Conservation (phyloP, 306 rosid genomes). For the Hippophae tibetana region DNA sequence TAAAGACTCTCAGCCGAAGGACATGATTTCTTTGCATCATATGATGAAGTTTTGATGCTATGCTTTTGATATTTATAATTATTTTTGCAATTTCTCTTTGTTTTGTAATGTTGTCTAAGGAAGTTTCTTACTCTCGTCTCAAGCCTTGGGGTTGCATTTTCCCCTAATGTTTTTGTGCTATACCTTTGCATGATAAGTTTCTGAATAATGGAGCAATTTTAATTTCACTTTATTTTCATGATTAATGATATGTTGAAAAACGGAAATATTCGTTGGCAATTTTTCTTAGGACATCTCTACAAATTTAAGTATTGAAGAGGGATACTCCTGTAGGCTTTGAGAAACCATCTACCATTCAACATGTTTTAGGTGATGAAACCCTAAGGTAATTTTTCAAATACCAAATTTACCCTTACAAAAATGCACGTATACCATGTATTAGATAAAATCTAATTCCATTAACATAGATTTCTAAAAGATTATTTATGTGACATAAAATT, state of each 20-base stretch:
- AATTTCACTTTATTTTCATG: background rate
- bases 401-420: too few relatives aligned
- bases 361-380: background rate
- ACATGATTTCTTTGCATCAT: slow-evolving; percentile 57
- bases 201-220: background rate
- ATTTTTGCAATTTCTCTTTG: background rate
- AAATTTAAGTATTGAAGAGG: background rate
- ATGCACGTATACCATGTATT: too few relatives aligned
- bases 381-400: too few relatives aligned
- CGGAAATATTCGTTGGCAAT: background rate
- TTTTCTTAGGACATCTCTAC: background rate
- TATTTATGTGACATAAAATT: too few relatives aligned
- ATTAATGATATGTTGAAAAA: background rate
- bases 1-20: slow-evolving; percentile 54
- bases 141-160: too few relatives aligned
- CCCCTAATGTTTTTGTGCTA: background rate
- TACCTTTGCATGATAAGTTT: background rate
- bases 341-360: slow-evolving; percentile 79
- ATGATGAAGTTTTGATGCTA: slow-evolving; percentile 67
- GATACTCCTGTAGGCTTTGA: slow-evolving; percentile 47
- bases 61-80: slow-evolving; percentile 41
- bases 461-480: too few relatives aligned
- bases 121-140: too few relatives aligned
- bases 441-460: too few relatives aligned
- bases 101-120: background rate